These are phyloP conservation scores for Lecanicillium sp. DNA, from an alignment of 2,329 filamentous ascomycete genomes.

Conservation along the genomic window DNA sequence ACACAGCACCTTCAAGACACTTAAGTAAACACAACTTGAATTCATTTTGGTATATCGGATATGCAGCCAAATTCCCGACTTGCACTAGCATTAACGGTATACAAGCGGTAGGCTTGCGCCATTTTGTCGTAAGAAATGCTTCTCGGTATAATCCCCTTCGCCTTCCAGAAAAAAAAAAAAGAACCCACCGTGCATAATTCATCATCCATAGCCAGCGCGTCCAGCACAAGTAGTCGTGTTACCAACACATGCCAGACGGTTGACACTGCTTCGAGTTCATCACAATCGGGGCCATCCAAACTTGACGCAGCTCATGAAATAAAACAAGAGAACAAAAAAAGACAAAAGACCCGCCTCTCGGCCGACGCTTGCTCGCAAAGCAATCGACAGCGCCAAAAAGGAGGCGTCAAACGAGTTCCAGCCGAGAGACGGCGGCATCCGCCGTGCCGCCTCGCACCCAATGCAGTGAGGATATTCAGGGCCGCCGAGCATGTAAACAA, in stretches of 20 bases:
- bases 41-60: conserved; percentile 15
- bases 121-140: conserved; percentile 10
- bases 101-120: conserved; percentile 13
- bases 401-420: background rate
- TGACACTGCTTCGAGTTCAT: conserved; percentile 10
- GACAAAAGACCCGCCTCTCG: conserved; percentile 9
- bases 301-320: conserved; percentile 13
- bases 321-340: conserved; percentile 20
- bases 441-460: background rate
- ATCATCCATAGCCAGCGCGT: conserved; percentile 13
- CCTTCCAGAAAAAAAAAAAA: conserved; percentile 4
- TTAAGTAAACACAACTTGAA: too few relatives aligned
- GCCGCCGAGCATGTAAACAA: conserved; percentile 7
- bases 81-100: conserved; percentile 9
- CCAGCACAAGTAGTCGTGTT: conserved; percentile 7
- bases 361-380: background rate
- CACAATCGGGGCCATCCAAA: conserved; percentile 14
- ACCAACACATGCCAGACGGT: conserved; percentile 9
- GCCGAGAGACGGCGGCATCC: background rate
- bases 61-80: conserved; percentile 13
- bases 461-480: conserved; percentile 4
- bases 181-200: conserved; percentile 12
- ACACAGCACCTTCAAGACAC: too few relatives aligned
- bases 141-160: conserved; percentile 13
- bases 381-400: background rate